Conservation (phyloP, 306 rosid species). For the Rosa lucieae region DNA sequence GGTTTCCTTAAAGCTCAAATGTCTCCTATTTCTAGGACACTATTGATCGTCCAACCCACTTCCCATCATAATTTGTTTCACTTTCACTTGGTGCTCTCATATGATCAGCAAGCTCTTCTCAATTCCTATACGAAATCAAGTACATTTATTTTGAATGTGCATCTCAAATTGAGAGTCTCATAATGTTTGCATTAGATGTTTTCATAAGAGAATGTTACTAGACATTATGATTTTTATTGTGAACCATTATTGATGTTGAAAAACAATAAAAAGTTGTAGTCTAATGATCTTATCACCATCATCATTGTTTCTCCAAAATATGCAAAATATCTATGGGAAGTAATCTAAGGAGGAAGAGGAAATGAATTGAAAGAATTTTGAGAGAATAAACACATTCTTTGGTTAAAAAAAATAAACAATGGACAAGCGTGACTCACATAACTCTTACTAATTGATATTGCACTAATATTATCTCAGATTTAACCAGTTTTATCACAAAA, state of each 20-base stretch:
- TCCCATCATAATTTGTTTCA: slow-evolving; percentile 16
- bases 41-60: slow-evolving; percentile 21
- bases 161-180: neutral
- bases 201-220: neutral
- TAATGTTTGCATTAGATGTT: neutral
- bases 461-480: neutral
- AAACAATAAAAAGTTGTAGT: slow-evolving; percentile 8
- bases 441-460: too few species aligned
- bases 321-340: neutral
- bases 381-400: neutral
- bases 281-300: slow-evolving; percentile 6
- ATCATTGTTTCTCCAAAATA: neutral
- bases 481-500: too few species aligned
- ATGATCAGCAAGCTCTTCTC: neutral
- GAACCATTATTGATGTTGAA: neutral
- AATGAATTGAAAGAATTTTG: too few species aligned
- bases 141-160: neutral
- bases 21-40: slow-evolving; percentile 42
- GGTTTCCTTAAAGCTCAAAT: slow-evolving; percentile 45
- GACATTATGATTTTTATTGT: neutral
- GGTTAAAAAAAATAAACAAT: neutral
- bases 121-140: neutral
- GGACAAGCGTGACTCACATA: neutral
- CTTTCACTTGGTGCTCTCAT: neutral
- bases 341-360: neutral